Base-by-base conservation (phyloP, 192 early-diverging fungal genomes). In the Gaertneriomyces sp. region DNA sequence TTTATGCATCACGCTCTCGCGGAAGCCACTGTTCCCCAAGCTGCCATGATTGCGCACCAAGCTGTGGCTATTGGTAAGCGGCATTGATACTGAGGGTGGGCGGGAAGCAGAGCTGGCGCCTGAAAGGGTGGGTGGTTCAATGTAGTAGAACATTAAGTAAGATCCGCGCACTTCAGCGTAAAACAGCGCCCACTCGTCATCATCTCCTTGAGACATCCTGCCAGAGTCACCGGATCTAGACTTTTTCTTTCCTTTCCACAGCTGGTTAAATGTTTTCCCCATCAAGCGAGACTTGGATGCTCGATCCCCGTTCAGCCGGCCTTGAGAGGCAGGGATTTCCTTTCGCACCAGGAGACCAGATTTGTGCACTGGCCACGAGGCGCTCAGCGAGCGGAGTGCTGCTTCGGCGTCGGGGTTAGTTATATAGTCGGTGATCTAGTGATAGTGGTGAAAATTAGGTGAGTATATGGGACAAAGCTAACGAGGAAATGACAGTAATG, bases 61-160 rank as follows among this genome's bases (percentile, higher is more conserved):
- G 25, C 25, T 33, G 25, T 33, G 25, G 25, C 25, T 33, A 33
- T 33, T 33, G 25, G 25, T 33, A 33, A 33, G 25, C 25, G 25
- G 25, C 25, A 33, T 33, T 33, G 25, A 33, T 33, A 33, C 25
- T 33, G 25, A 33, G 25, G 25, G 25, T 33, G 25, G 25, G 25
- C 25, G 25, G 25, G 25, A 33, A 33, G 25, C 2, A 33, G 25
- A 2, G 2, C 25, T 33, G 25, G 25, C 2, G 25, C 25, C 25
- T 33, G 25, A 33, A 33, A 33, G 1, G 25, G 25, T 33, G 25
- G 25, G 25, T 33, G 25, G 25, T 33, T 33, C 25, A 33, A 33
- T 33, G 25, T 33, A 53, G 54, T 77, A 80, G 53, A 80, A 80
- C 47, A 80, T 69, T 75, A 80, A 60, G 50, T 77, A 80, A 14